Evolutionary conservation across 2,329 filamentous ascomycete species (phyloP).

Genomic region (Neopestalotiopsis sp.): DNA sequence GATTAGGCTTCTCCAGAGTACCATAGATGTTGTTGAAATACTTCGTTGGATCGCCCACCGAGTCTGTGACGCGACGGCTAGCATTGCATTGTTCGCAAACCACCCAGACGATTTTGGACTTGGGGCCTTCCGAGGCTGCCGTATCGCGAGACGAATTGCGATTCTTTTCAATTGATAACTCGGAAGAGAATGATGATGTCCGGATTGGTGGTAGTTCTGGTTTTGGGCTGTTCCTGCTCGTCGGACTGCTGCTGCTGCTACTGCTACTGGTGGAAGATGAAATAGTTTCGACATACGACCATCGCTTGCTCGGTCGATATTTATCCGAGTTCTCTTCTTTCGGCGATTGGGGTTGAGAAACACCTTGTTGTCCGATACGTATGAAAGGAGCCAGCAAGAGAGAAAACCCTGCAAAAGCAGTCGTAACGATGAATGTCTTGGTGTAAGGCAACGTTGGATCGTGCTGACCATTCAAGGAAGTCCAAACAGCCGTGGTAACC

Average conservation of each 20-base stretch:
- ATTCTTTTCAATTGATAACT: slow-evolving; percentile 19
- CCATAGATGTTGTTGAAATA: slow-evolving; percentile 37
- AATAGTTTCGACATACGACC: slow-evolving; percentile 34
- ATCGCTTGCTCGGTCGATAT: slow-evolving; percentile 37
- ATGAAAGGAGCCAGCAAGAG: slow-evolving; percentile 38
- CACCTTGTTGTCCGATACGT: slow-evolving; percentile 36
- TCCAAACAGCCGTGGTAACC: slow-evolving; percentile 40
- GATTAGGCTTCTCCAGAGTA: slow-evolving; percentile 14
- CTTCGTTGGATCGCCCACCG: slow-evolving; percentile 34
- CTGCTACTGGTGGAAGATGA: slow-evolving; percentile 17
- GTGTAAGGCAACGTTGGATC: slow-evolving; percentile 30
- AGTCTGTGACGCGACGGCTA: slow-evolving; percentile 30
- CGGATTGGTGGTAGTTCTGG: slow-evolving; percentile 28
- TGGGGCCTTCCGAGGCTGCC: slow-evolving; percentile 23
- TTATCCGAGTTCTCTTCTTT: slow-evolving; percentile 14
- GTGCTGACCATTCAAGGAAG: slow-evolving; percentile 27
- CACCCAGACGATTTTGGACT: slow-evolving; percentile 36
- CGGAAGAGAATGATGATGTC: slow-evolving; percentile 17
- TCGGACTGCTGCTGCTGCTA: too few relatives aligned
- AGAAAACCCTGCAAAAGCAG: slow-evolving; percentile 34
- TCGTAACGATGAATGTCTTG: slow-evolving; percentile 37
- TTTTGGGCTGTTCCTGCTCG: slow-evolving; percentile 21
- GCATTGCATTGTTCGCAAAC: slow-evolving; percentile 40
- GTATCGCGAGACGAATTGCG: slow-evolving; percentile 29
- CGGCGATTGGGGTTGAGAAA: slow-evolving; percentile 13